Evolutionary conservation across 2,329 filamentous ascomycete species (phyloP), one percentile per base, ranked within the genome.

Genomic region (Epichloe sp.): DNA sequence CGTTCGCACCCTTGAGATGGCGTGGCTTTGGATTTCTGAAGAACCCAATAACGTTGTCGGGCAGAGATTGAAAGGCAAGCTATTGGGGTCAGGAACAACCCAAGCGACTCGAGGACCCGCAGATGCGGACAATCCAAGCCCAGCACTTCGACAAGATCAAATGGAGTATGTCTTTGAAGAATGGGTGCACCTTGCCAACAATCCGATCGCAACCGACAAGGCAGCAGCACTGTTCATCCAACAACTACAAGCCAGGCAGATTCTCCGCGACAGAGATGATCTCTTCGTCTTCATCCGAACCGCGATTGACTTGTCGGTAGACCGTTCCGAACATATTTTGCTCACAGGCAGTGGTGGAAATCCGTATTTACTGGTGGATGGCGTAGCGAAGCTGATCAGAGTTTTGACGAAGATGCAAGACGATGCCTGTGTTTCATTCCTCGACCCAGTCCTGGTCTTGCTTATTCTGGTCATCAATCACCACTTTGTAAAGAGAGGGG

Each of bases 91-190:
- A 3, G 66, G 67, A 2, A 57, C 72, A 5, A 58, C 68, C 3
- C 67, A 69, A 38, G 64, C 68, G 7, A 56, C 63, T 55, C 63
- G 54, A 64, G 71, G 48, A 73, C 75, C 56, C 66, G 75, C 74
- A 34, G 79, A 76, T 21, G 79, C 83, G 52, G 76, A 80, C 47
- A 58, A 61, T 35, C 41, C 48, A 38, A 47, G 14, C 19, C 50
- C 47, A 40, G 65, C 71, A 40, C 74, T 79, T 35, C 83, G 83
- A 58, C 80, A 83, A 55, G 88, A 95, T 55, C 88, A 96, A 65
- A 81, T 95, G 68, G 88, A 94, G 59, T 97, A 98, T 63, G 78
- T 96, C 19, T 96, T 98, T 61, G 89, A 91, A 43, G 93, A 98
- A 69, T 98, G 93, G 93, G 79, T 91, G 31, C 82, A 85, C 53